Conservation (phyloP, 768 basidiomycete genomes). For the Polyporus arcularius region DNA sequence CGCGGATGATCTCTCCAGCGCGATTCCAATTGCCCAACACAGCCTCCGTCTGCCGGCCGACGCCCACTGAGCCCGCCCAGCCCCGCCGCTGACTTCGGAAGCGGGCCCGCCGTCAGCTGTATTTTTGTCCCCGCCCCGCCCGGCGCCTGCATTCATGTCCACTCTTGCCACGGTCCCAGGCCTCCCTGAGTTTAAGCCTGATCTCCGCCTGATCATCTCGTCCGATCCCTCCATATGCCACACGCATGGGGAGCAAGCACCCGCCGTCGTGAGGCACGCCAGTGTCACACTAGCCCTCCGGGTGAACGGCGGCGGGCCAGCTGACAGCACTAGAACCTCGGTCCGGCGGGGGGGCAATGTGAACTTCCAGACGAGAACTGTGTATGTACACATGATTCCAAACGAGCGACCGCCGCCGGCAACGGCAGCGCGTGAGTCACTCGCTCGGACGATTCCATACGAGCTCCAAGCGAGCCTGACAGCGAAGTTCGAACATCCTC, state of each 20-base stretch:
- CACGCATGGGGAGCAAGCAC: neutral
- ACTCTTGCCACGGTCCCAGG: neutral
- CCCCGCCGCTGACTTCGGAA: neutral
- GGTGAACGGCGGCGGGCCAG: neutral
- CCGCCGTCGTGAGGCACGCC: neutral
- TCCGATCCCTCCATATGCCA: neutral
- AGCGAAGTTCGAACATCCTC: too few relatives aligned
- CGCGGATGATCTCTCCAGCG: neutral
- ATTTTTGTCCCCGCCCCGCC: too few relatives aligned
- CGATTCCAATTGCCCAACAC: neutral
- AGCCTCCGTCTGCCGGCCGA: neutral
- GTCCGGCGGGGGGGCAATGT: neutral
- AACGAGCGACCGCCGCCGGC: too few relatives aligned
- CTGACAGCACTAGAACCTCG: neutral
- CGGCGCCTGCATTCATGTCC: neutral
- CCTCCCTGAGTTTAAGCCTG: neutral
- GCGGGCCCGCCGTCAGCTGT: neutral
- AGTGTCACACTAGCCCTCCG: neutral
- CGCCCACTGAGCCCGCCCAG: neutral
- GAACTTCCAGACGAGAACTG: neutral
- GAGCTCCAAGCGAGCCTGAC: too few relatives aligned
- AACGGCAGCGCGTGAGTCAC: too few relatives aligned
- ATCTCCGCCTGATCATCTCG: neutral
- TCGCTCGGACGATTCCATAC: too few relatives aligned
- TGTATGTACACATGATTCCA: neutral